phyloP scores from a whole-genome alignment of 2,329 filamentous ascomycete genomes.

The Incumbomyces delicatus region DNA sequence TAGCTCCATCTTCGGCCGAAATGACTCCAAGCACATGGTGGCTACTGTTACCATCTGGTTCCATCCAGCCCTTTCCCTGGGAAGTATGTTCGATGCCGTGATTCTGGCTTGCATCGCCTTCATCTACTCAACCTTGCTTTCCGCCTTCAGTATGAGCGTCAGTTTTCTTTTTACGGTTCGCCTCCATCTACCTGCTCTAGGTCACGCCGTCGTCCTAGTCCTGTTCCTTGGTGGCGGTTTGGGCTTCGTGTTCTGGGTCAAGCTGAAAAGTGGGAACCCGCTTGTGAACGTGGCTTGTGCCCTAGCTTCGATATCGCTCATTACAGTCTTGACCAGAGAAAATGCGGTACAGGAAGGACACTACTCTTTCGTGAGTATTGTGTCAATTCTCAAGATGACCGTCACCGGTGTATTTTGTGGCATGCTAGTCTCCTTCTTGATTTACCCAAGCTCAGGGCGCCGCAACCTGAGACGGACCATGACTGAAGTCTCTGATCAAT shows the following conservation, averaged over 20 bases:
- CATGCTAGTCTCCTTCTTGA: constrained; percentile 62
- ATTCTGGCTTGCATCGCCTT: constrained; percentile 69
- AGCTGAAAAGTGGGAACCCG: constrained; percentile 67
- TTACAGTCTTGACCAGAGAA: constrained; percentile 84
- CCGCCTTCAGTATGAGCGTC: constrained; percentile 78
- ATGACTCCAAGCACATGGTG: constrained; percentile 89
- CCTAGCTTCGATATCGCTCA: constrained; percentile 76
- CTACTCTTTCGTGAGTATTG: constrained; percentile 71
- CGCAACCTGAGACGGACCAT: constrained; percentile 63
- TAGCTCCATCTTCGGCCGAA: constrained; percentile 63
- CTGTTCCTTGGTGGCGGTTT: constrained; percentile 79
- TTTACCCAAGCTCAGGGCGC: constrained; percentile 72
- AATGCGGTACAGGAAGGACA: constrained; percentile 73
- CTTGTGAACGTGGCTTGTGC: constrained; percentile 79
- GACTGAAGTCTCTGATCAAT: constrained; percentile 60
- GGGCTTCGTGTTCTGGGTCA: constrained; percentile 80
- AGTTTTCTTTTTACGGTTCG: constrained; percentile 66
- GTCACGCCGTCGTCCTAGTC: constrained; percentile 68
- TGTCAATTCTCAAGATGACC: constrained; percentile 74
- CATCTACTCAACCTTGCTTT: constrained; percentile 64
- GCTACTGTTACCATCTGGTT: constrained; percentile 93
- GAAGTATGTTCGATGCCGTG: constrained; percentile 81
- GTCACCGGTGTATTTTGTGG: constrained; percentile 65
- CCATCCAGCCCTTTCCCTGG: constrained; percentile 74
- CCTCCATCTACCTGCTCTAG: constrained; percentile 56